Evolutionary conservation across 164 flowering plant genomes (phyloP), one percentile per base, ranked within the genome.

Genomic region (Umbilicus rupestris): DNA sequence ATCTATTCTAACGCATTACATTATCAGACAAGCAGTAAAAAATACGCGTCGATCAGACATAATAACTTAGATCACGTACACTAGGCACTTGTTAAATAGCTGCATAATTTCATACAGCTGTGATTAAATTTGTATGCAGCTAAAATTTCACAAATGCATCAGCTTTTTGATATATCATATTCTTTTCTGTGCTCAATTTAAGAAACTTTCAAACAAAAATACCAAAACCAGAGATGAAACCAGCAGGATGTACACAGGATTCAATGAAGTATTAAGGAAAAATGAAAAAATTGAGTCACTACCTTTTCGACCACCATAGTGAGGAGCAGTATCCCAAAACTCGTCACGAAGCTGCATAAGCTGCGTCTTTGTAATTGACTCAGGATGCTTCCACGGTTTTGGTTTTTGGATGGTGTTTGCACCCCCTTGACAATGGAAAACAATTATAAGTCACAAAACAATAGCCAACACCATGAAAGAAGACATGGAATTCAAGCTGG

Each of bases 321-420:
- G 89, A 72, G 98, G 96, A 73, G 98, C 98, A 65, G 98, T 89
- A 72, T 92, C 98, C 98, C 98, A 92, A 73, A 92, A 92, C 72
- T 92, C 98, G 45, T 90, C 96, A 33, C 95, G 87, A 81, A 92
- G 73, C 78, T 84, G 90, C 64, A 74, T 69, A 5, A 92, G 91
- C 70, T 92, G 90, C 59, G 85, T 66, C 74, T 76, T 82, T 64
- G 98, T 89, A 63, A 92, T 77, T 28, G 90, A 85, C 72, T 83
- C 82, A 68, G 95, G 66, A 75, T 88, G 88, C 78, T 83, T 88
- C 98, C 98, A 92, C 33, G 93, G 79, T 68, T 85, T 92, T 65
- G 96, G 98, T 75, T 92, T 89, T 44, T 89, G 77, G 26, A 92
- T 82, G 77, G 82, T 86, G 62, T 86, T 90, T 19, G 42, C 74